Evolutionary conservation across 305 asterid species (phyloP).

Genomic region (Fraxinus angustifolia): DNA sequence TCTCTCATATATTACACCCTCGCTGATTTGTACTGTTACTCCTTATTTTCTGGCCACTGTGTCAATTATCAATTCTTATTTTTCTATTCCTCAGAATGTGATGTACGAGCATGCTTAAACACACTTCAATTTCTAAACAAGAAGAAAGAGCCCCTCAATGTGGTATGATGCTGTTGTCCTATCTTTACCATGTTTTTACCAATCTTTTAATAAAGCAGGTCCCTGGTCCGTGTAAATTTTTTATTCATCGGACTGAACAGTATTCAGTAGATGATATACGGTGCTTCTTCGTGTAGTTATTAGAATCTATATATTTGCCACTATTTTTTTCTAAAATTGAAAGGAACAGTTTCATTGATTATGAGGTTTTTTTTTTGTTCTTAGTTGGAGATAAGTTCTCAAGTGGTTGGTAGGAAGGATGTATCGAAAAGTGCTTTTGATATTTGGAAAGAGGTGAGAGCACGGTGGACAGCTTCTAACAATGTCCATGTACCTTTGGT

Average conservation of each 20-base stretch:
- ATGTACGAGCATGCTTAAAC: slow-evolving; percentile 91
- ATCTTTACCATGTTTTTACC: slow-evolving; percentile 6
- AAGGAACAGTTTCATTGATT: slow-evolving; percentile 9
- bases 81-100: slow-evolving; percentile 63
- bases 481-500: slow-evolving; percentile 21
- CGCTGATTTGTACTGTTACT: neutral
- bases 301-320: slow-evolving; percentile 1
- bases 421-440: slow-evolving; percentile 78
- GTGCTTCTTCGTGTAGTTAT: slow-evolving; percentile 14
- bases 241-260: slow-evolving; percentile 1
- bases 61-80: slow-evolving; percentile 3
- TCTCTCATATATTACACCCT: neutral
- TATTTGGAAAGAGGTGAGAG: slow-evolving; percentile 92
- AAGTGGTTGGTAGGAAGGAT: slow-evolving; percentile 94
- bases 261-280: neutral
- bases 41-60: neutral
- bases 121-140: slow-evolving; percentile 94
- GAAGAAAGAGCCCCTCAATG: slow-evolving; percentile 72
- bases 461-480: slow-evolving; percentile 15
- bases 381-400: slow-evolving; percentile 86
- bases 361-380: slow-evolving; percentile 21
- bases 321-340: slow-evolving; percentile 4
- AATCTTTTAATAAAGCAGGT: slow-evolving; percentile 14
- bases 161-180: slow-evolving; percentile 42
- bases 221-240: slow-evolving; percentile 14